Evolutionary conservation across 805 yeast species (phyloP).

Genomic region (Sugiyamaella chiloensis): DNA sequence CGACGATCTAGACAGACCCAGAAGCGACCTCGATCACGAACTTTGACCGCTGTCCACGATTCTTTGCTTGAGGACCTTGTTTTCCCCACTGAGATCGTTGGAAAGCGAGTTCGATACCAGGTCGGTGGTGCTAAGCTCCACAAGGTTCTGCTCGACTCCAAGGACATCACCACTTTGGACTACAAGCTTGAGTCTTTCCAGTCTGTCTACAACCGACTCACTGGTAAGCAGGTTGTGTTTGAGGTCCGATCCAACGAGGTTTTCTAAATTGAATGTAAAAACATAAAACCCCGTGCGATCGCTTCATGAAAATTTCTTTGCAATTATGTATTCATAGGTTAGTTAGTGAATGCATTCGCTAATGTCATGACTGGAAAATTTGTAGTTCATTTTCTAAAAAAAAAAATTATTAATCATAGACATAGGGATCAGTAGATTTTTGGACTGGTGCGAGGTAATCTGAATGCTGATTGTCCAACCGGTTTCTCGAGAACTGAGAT

Average conservation of each 20-base stretch:
- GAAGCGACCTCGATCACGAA: constrained; percentile 99
- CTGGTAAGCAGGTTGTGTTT: constrained; percentile 99
- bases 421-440: not conserved
- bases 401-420: too few relatives aligned
- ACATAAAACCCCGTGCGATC: not conserved
- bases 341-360: constrained; percentile 7
- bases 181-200: constrained; percentile 99
- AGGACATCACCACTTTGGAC: constrained; percentile 95
- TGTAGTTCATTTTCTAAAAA: too few relatives aligned
- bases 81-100: constrained; percentile 98
- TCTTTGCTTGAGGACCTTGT: constrained; percentile 98
- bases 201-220: constrained; percentile 95
- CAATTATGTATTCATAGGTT: constrained; percentile 6
- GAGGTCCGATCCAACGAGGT: constrained; percentile 66
- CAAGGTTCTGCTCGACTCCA: constrained; percentile 95
- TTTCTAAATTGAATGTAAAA: constrained; percentile 26
- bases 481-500: constrained; percentile 18
- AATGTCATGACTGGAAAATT: too few relatives aligned
- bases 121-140: constrained; percentile 99
- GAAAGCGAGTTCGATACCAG: constrained; percentile 98
- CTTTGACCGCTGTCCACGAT: constrained; percentile 98
- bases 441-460: constrained; percentile 7
- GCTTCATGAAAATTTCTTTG: constrained; percentile 1
- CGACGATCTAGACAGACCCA: constrained; percentile 89
- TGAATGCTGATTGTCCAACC: constrained; percentile 15